Conservation (phyloP, 345 rosid genomes). For the Syzygium jambos region DNA sequence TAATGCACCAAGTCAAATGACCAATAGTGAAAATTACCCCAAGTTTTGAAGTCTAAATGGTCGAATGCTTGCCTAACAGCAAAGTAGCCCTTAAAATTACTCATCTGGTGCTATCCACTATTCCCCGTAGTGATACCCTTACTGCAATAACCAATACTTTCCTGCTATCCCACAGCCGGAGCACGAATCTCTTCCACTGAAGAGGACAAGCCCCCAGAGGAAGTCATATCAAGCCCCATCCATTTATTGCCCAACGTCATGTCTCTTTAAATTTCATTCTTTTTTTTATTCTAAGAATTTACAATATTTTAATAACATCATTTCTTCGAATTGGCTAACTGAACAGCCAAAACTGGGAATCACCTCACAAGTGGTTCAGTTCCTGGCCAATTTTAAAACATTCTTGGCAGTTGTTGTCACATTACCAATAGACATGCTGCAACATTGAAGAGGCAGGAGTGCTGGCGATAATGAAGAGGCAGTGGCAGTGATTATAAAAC, state of each 20-base stretch:
- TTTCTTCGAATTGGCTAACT: background rate
- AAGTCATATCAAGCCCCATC: background rate
- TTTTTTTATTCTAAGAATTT: background rate
- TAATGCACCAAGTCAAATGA: background rate
- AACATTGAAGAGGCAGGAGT: background rate
- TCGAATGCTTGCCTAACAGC: background rate
- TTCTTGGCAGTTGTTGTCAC: background rate
- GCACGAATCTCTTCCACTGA: background rate
- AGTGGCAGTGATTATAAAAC: background rate
- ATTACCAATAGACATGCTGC: background rate
- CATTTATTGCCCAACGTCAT: background rate
- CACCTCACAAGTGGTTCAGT: background rate
- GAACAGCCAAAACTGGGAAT: background rate
- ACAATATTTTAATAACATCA: background rate
- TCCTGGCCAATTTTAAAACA: background rate
- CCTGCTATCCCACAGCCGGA: background rate
- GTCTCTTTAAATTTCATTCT: background rate
- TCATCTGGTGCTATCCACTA: background rate
- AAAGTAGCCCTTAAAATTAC: background rate
- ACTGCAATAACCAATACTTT: background rate
- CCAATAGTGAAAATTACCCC: background rate
- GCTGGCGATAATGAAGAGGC: background rate
- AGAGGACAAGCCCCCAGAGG: background rate
- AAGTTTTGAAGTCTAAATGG: background rate
- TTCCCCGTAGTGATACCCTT: background rate